A percentile compares a stretch with the other conserved stretches of the same genome.
phyloP scores from a whole-genome alignment of 2,329 filamentous ascomycete genomes.

The Colletotrichum sp. region DNA sequence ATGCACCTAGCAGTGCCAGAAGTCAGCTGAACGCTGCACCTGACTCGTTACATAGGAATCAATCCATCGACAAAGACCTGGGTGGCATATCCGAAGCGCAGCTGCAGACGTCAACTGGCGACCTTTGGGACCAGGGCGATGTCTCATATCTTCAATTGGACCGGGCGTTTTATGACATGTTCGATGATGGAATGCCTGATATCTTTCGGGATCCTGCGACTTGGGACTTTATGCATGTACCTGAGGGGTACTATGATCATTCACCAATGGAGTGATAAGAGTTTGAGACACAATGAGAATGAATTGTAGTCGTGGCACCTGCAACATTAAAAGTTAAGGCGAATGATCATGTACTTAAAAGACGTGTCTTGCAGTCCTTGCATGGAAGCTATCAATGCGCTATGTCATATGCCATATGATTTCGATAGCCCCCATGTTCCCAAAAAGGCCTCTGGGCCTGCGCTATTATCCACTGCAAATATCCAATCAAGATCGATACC shows the following conservation, averaged over 20 bases:
- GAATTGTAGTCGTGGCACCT: neutral
- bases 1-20: neutral
- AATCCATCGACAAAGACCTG: neutral
- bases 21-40: neutral
- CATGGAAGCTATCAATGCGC: neutral
- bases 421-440: neutral
- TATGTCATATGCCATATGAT: neutral
- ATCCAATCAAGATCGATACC: neutral
- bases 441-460: neutral
- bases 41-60: neutral
- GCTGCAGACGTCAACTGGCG: neutral
- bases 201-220: slow-evolving; percentile 7
- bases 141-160: slow-evolving; percentile 15
- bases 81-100: neutral
- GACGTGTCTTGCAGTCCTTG: neutral
- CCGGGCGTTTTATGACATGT: slow-evolving; percentile 21
- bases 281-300: neutral
- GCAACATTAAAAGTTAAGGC: neutral
- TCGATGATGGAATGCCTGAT: slow-evolving; percentile 23
- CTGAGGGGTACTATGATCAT: neutral
- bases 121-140: neutral
- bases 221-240: neutral
- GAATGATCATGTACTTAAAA: neutral
- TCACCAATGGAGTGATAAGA: neutral
- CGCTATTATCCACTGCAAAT: neutral